Percentiles rank a stretch among this genome's conserved stretches.
phyloP scores from a whole-genome alignment of 768 basidiomycete genomes.

The Auricularia heimuer region DNA sequence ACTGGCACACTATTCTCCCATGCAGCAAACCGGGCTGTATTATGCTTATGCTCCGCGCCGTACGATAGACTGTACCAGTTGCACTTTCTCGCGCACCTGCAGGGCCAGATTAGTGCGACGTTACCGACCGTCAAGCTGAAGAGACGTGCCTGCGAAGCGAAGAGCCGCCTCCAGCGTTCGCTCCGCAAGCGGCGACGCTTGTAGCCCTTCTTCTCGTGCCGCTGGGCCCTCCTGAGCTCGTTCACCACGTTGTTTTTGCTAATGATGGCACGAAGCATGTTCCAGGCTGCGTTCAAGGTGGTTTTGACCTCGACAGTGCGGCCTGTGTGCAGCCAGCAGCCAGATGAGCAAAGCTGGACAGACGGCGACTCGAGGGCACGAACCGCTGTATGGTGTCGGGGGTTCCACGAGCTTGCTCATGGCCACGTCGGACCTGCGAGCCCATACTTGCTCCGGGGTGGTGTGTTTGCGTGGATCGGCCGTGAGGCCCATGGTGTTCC shows the following conservation, averaged over 20 bases:
- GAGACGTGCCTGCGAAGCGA: slow-evolving; percentile 61
- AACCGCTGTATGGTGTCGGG: slow-evolving; percentile 18
- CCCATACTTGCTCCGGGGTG: neutral
- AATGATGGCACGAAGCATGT: slow-evolving; percentile 41
- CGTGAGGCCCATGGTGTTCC: no score
- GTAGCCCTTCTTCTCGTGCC: slow-evolving; percentile 78
- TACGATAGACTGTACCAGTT: slow-evolving; percentile 69
- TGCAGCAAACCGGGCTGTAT: neutral
- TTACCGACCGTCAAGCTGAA: slow-evolving; percentile 9
- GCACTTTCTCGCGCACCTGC: slow-evolving; percentile 79
- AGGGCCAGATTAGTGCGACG: slow-evolving; percentile 12
- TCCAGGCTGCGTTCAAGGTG: slow-evolving; percentile 39
- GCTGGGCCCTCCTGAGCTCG: slow-evolving; percentile 38
- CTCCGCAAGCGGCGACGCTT: slow-evolving; percentile 68
- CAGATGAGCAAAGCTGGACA: neutral
- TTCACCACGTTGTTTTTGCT: slow-evolving; percentile 43
- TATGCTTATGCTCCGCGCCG: slow-evolving; percentile 63
- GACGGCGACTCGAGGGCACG: neutral
- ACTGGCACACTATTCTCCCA: neutral
- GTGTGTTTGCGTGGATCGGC: neutral
- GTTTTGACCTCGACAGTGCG: slow-evolving; percentile 43
- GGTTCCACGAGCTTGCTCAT: slow-evolving; percentile 17
- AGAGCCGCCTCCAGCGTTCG: slow-evolving; percentile 68
- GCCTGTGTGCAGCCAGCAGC: slow-evolving; percentile 30
- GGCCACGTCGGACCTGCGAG: neutral